A percentile compares a stretch with the other conserved stretches of the same genome.
Evolutionary conservation across 2,329 filamentous ascomycete genomes (phyloP).

Genomic region (Pestalotiopsis fici): DNA sequence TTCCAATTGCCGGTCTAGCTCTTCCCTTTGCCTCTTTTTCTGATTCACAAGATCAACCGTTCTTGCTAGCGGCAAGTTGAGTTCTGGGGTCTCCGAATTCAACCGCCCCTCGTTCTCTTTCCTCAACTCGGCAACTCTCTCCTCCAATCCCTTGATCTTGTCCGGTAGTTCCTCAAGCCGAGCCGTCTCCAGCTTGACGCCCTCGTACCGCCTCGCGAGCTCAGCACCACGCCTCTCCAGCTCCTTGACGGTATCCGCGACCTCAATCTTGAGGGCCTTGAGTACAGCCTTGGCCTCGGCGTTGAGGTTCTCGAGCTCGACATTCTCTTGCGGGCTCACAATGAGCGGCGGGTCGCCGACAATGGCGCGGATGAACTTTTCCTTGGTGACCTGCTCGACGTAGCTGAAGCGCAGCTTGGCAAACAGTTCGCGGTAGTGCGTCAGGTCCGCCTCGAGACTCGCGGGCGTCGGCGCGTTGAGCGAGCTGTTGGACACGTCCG

Average conservation of each 20-base stretch:
- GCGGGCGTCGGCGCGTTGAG: conserved; percentile 71
- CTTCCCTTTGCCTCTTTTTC: conserved; percentile 51
- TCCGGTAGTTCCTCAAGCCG: conserved; percentile 52
- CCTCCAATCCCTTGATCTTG: conserved; percentile 50
- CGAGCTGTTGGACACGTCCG: conserved; percentile 69
- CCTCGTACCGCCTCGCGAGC: conserved; percentile 56
- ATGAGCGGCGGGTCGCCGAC: conserved; percentile 88
- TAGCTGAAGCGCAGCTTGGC: conserved; percentile 96
- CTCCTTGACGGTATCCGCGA: conserved; percentile 70
- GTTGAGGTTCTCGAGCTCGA: conserved; percentile 70
- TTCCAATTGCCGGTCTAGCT: conserved; percentile 65
- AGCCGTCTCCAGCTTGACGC: conserved; percentile 47
- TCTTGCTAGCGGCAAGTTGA: conserved; percentile 59
- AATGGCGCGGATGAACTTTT: conserved; percentile 93
- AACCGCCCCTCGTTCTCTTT: conserved; percentile 36
- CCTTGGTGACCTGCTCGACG: conserved; percentile 97
- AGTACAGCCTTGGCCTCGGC: conserved; percentile 73
- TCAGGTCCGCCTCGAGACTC: conserved; percentile 78
- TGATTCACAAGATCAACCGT: conserved; percentile 55
- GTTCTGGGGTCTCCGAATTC: conserved; percentile 39
- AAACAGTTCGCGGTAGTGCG: conserved; percentile 93
- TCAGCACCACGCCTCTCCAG: conserved; percentile 67
- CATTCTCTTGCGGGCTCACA: conserved; percentile 80
- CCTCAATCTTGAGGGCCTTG: conserved; percentile 78
- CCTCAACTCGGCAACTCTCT: conserved; percentile 46